These are phyloP conservation scores for Quercus suber DNA, from an alignment of 306 rosid species.

Conservation along the genomic window DNA sequence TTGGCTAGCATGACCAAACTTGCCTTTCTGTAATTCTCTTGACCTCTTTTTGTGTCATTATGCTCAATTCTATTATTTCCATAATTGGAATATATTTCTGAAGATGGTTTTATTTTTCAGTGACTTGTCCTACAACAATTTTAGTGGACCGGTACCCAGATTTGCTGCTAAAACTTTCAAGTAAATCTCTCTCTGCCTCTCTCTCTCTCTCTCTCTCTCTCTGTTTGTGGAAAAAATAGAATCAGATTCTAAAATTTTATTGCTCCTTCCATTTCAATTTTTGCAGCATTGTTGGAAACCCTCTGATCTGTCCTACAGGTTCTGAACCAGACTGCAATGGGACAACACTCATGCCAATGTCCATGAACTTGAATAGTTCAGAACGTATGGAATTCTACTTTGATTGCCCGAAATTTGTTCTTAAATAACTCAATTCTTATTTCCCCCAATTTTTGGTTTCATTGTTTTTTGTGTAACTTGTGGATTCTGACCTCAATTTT, in stretches of 20 bases:
- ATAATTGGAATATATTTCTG: conserved; percentile 16
- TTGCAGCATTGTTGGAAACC: conserved; percentile 90
- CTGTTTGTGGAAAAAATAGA: conserved; percentile 10
- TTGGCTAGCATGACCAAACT: conserved; percentile 90
- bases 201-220: conserved; percentile 2
- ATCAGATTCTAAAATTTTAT: neutral
- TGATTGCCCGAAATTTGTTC: neutral
- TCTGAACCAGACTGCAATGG: conserved; percentile 82
- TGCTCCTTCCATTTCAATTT: neutral
- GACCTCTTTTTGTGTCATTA: conserved; percentile 16
- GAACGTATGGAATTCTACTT: conserved; percentile 40
- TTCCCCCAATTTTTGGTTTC: neutral
- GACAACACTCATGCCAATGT: conserved; percentile 77
- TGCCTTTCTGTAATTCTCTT: conserved; percentile 72
- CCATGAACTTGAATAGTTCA: conserved; percentile 77
- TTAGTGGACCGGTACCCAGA: conserved; percentile 85
- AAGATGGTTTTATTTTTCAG: conserved; percentile 42
- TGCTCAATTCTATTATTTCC: neutral
- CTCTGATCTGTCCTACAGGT: conserved; percentile 76
- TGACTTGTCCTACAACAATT: conserved; percentile 86
- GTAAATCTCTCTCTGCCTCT: conserved; percentile 35
- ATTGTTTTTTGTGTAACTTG: conserved; percentile 3
- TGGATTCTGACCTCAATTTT: conserved; percentile 31
- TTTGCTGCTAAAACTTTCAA: conserved; percentile 89
- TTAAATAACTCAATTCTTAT: neutral